Conservation (phyloP, 352 stramenopile genomes). For the Phytophthora sojae region DNA sequence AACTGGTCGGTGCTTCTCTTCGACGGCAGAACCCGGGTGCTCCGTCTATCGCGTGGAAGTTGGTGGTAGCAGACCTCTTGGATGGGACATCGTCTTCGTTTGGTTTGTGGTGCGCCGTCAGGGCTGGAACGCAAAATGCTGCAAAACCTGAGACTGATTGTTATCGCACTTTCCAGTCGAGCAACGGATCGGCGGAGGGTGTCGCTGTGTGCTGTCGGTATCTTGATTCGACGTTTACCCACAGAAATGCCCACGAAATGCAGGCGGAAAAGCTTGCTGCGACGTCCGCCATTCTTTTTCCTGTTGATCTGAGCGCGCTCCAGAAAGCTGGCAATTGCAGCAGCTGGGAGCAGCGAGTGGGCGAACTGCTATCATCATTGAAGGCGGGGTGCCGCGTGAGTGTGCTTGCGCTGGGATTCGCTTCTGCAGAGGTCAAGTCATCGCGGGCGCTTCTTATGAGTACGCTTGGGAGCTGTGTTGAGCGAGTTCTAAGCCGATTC, state of each 20-base stretch:
- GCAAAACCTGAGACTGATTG: conserved; percentile 32
- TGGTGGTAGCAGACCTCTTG: conserved; percentile 77
- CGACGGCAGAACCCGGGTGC: conserved; percentile 19
- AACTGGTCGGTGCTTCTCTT: conserved; percentile 43
- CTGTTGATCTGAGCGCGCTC: conserved; percentile 60
- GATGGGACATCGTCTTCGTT: conserved; percentile 65
- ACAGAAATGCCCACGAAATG: conserved; percentile 22
- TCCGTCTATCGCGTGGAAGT: conserved; percentile 62
- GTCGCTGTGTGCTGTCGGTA: conserved; percentile 69
- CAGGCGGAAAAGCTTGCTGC: conserved; percentile 50
- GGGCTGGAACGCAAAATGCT: conserved; percentile 53
- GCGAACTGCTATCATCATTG: conserved; percentile 40
- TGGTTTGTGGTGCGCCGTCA: conserved; percentile 76
- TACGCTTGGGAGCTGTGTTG: conserved; percentile 38
- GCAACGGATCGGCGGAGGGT: conserved; percentile 15
- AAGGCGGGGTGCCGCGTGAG: conserved; percentile 41
- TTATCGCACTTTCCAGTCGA: conserved; percentile 35
- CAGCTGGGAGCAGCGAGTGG: conserved; percentile 56
- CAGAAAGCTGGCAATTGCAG: conserved; percentile 38
- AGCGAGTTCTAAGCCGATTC: conserved; percentile 36
- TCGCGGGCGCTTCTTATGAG: conserved; percentile 27
- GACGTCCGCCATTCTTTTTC: conserved; percentile 62
- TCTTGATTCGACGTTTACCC: conserved; percentile 48
- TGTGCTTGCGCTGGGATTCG: conserved; percentile 55
- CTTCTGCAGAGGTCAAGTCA: conserved; percentile 32